These are phyloP conservation scores for Rhynchosporium secalis DNA, from an alignment of 2,329 filamentous ascomycete species.

Conservation along the genomic window DNA sequence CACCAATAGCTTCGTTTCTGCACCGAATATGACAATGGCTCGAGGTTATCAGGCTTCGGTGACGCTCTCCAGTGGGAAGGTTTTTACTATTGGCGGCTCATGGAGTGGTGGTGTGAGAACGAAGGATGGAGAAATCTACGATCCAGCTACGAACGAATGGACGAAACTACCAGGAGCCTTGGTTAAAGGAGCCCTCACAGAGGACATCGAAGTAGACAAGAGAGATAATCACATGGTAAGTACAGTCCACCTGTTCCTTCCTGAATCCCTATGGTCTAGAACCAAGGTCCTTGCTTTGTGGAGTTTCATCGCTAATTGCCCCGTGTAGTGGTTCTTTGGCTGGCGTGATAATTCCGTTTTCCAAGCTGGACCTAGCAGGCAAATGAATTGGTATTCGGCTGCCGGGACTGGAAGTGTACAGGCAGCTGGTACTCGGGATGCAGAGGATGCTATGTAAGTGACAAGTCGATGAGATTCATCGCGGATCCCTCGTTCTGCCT, in stretches of 20 bases:
- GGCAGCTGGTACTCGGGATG: constrained; percentile 46
- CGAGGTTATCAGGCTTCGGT: constrained; percentile 6
- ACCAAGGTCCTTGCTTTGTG: too few species aligned
- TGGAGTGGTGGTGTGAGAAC: not conserved
- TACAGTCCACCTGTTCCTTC: too few species aligned
- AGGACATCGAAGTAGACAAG: constrained; percentile 47
- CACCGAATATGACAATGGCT: constrained; percentile 1
- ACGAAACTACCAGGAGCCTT: constrained; percentile 45
- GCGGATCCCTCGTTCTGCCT: not conserved
- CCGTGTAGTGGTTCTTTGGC: constrained; percentile 41
- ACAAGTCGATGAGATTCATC: constrained; percentile 41
- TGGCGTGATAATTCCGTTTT: constrained; percentile 32
- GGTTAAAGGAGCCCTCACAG: constrained; percentile 52
- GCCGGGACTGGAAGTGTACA: constrained; percentile 44
- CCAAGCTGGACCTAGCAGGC: constrained; percentile 37
- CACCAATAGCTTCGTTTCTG: not conserved
- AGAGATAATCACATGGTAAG: constrained; percentile 49
- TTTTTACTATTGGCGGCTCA: constrained; percentile 7
- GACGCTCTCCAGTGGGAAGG: not conserved
- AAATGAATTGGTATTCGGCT: constrained; percentile 59
- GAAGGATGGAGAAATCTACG: constrained; percentile 51
- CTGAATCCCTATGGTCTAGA: too few species aligned
- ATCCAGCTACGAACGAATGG: constrained; percentile 49
- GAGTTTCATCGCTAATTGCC: too few species aligned
- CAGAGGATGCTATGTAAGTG: constrained; percentile 55